Evolutionary conservation across 495 filamentous ascomycete species (phyloP).

Genomic region (Hyphodiscus hymeniophilus): DNA sequence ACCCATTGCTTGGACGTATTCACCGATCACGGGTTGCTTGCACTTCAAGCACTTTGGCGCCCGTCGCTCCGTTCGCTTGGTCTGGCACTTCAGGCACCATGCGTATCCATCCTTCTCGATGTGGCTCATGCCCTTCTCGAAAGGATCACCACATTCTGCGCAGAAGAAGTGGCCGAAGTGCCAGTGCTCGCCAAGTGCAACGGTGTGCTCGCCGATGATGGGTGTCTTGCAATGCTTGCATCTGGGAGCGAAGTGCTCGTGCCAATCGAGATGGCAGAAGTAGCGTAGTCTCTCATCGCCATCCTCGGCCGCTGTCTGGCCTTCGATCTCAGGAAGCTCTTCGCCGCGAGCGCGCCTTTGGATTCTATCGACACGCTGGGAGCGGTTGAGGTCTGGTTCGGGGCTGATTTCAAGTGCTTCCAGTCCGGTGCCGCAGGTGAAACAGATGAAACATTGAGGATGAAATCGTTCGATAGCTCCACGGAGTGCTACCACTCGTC

Average conservation of each 20-base stretch:
- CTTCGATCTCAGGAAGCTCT: constrained; percentile 43
- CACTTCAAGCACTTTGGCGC: constrained; percentile 83
- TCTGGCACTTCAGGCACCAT: constrained; percentile 93
- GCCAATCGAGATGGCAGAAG: constrained; percentile 97
- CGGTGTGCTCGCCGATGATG: constrained; percentile 92
- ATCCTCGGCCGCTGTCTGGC: constrained; percentile 55
- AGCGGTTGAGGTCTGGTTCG: constrained; percentile 66
- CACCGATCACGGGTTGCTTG: constrained; percentile 72
- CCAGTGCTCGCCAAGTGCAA: constrained; percentile 91
- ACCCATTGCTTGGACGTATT: constrained; percentile 78
- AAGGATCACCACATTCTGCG: constrained; percentile 96
- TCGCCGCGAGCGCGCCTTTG: constrained; percentile 51
- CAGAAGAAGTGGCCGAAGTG: constrained; percentile 99
- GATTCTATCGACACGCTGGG: constrained; percentile 63
- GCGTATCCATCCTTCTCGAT: constrained; percentile 99
- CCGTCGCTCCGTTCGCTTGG: constrained; percentile 64
- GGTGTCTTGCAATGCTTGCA: constrained; percentile 97
- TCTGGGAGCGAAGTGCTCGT: constrained; percentile 84
- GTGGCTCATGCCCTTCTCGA: constrained; percentile 72
- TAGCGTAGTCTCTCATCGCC: constrained; percentile 66
- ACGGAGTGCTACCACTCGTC: constrained; percentile 79
- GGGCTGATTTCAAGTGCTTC: constrained; percentile 95
- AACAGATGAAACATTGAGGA: constrained; percentile 86
- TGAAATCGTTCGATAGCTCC: constrained; percentile 67
- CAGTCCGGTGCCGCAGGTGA: constrained; percentile 76